Base-by-base conservation (phyloP, 164 flowering plant genomes). In the Buxus sempervirens region DNA sequence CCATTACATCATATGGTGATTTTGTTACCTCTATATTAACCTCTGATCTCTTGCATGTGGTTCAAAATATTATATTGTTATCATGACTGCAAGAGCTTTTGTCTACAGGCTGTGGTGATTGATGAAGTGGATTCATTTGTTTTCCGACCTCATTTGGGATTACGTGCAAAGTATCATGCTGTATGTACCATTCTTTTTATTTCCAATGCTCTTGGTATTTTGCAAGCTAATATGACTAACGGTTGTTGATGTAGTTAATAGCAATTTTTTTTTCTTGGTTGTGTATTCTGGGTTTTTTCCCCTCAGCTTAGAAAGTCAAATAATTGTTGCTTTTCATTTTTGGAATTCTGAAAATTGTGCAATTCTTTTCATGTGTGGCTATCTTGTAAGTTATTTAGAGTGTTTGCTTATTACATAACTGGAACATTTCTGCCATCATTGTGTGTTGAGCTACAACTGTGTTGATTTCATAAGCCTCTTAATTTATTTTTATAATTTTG, bases 71-170 rank as follows among this genome's bases (percentile, higher is more conserved):
- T 41, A 10, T 58, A 13, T 49, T 36, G 64, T 6, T 32, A 32
- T 32, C 38, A 3, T 32, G 63, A 67, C 0, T 36, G 19, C 15
- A 18, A 45, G 13, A 32, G 38, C 38, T 32, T 32, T 32, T 32
- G 38, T 78, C 28, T 76, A 45, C 93, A 95, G 99, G 86, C 80
- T 72, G 97, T 96, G 64, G 98, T 96, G 63, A 93, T 96, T 79
- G 90, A 87, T 24, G 97, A 96, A 78, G 99, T 96, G 76, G 98
- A 96, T 72, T 73, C 85, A 60, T 93, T 96, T 81, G 87, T 96
- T 58, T 96, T 96, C 70, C 89, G 97, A 5, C 98, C 97, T 70
- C 95, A 83, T 77, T 74, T 96, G 81, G 91, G 85, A 60, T 65
- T 83, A 71, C 82, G 89, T 63, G 85, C 98, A 48, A 88, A 93